Evolutionary conservation across 306 rosid species (phyloP), one percentile per base, ranked within the genome.

Genomic region (Delonix regia): DNA sequence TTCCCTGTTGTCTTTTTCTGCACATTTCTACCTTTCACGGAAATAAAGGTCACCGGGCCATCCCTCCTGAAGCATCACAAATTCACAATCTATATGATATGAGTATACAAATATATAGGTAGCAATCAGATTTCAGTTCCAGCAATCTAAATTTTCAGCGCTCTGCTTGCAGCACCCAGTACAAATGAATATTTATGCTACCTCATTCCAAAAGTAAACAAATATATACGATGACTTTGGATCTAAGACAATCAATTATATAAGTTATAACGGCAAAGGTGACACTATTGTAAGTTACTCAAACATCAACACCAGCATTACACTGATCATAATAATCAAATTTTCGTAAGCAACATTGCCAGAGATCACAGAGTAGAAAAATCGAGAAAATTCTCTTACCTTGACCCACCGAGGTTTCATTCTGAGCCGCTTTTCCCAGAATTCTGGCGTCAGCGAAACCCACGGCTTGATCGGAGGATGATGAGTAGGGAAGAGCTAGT

Each of bases 401-500:
- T 21, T 33, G 53, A 82, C 24, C 49, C 38, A 49, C 9, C 22
- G 79, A 73, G 52, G 74, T 57, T 14, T 1, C 65, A 52, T 82
- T 83, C 3, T 1, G 36, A 47, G 63, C 9, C 2, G 19, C 3
- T 19, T 56, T 84, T 9, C 70, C 83, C 36, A 86, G 56, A 57
- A 44, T 47, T 45, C 82, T 81, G 38, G 85, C 84, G 36, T 82
- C 82, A 4, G 83, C 74, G 21, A 84, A 84, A 27, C 76, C 76
- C 59, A 24, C 33, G 30, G 59, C 24, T 8, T 27, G 90, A 84
- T 82, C 66, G n/a, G 70, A 60, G 27, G 75, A 60, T 9, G 76
- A 33, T 0, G 84, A 48, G 33, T 33, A 53, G 14, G 84, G 71
- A 63, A 86, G 76, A 44, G 71, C 27, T 33, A 86, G 74, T 15